Conservation (phyloP, 2,329 filamentous ascomycete genomes). For the Acrocalymma vagum region DNA sequence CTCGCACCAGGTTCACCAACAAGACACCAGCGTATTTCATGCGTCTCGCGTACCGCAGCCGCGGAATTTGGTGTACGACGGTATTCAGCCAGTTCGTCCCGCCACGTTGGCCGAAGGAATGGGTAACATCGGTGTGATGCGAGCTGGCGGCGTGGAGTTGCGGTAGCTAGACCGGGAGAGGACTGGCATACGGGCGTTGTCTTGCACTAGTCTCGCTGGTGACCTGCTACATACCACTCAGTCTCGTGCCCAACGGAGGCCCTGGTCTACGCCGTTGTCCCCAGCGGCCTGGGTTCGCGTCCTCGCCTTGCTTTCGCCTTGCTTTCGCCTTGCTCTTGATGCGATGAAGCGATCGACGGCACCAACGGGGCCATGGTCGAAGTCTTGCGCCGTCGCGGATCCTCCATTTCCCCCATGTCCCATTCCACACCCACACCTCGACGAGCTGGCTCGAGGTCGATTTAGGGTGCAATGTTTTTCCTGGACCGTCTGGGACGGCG, state of each 20-base stretch:
- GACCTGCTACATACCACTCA: too few species aligned
- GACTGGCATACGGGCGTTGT: conserved; percentile 25
- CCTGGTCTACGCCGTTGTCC: conserved; percentile 16
- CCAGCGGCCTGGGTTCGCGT: conserved; percentile 22
- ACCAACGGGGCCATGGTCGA: too few species aligned
- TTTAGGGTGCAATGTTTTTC: conserved; percentile 34
- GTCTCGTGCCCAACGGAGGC: conserved; percentile 5
- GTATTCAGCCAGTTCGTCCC: conserved; percentile 27
- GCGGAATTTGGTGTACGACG: conserved; percentile 26
- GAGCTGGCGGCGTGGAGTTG: conserved; percentile 18
- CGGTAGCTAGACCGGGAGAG: conserved; percentile 25
- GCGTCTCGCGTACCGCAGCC: conserved; percentile 28
- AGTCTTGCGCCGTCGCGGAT: too few species aligned
- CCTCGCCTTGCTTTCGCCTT: not conserved
- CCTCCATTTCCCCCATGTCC: too few species aligned
- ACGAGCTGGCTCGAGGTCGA: conserved; percentile 17
- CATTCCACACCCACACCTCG: too few species aligned
- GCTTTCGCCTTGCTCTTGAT: conserved; percentile 4
- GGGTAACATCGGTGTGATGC: conserved; percentile 4
- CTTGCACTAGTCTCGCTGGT: conserved; percentile 30
- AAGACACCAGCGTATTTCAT: conserved; percentile 27
- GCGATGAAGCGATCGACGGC: not conserved
- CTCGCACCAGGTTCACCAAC: conserved; percentile 8
- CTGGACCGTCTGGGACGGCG: conserved; percentile 17
- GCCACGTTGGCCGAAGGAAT: conserved; percentile 36